Percentiles rank a stretch among this genome's conserved stretches.
phyloP scores from a whole-genome alignment of 163 green algal genomes.

The Volvox carteri region DNA sequence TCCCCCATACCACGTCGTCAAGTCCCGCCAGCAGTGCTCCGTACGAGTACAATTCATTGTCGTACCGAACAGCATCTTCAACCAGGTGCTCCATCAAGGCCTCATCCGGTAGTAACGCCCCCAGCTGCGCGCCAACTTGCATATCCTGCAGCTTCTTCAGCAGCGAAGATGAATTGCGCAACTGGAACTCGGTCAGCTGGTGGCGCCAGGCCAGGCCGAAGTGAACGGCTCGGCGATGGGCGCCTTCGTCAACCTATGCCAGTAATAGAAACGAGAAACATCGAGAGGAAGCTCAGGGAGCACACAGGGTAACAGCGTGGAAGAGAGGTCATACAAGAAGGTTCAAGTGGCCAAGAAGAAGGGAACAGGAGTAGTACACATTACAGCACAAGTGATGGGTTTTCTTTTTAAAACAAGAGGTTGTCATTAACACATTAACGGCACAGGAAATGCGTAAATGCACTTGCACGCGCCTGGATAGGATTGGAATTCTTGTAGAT shows the following conservation, averaged over 20 bases:
- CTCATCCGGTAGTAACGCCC: neutral
- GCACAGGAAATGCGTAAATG: too few species aligned
- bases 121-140: neutral
- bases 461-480: too few species aligned
- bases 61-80: neutral
- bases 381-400: neutral
- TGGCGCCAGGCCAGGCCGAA: slow-evolving; percentile 35
- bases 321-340: neutral
- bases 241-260: neutral
- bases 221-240: neutral
- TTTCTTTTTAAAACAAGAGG: neutral
- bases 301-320: too few species aligned
- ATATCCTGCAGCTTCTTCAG: neutral
- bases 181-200: neutral
- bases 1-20: slow-evolving; percentile 45
- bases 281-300: neutral
- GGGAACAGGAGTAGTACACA: neutral
- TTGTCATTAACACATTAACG: too few species aligned
- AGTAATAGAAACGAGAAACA: neutral
- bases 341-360: neutral
- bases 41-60: slow-evolving; percentile 40
- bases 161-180: neutral
- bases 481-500: too few species aligned
- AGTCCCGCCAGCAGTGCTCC: slow-evolving; percentile 38
- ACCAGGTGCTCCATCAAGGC: neutral